phyloP scores from a whole-genome alignment of 2,329 filamentous ascomycete genomes.

The Mollisiaceae sp. region DNA sequence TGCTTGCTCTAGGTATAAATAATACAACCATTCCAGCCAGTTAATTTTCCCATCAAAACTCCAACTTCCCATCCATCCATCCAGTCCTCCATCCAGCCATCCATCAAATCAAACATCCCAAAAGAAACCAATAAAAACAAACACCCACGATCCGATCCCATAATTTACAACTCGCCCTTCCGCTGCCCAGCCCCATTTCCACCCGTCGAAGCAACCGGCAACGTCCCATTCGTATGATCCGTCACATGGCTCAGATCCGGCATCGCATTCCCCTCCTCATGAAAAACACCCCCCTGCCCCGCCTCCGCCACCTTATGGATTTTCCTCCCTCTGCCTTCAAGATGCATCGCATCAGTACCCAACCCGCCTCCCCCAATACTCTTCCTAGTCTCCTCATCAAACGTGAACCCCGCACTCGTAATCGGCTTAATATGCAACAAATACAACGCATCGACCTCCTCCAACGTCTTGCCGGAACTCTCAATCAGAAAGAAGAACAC shows the following conservation, averaged over 20 bases:
- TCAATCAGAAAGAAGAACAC: conserved; percentile 83
- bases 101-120: too few relatives aligned
- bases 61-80: too few relatives aligned
- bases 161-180: too few relatives aligned
- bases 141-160: too few relatives aligned
- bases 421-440: conserved; percentile 45
- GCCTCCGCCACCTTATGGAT: conserved; percentile 27
- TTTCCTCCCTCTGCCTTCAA: conserved; percentile 27
- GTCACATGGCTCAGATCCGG: neutral
- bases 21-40: too few relatives aligned
- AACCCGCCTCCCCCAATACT: conserved; percentile 17
- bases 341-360: conserved; percentile 31
- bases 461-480: conserved; percentile 48
- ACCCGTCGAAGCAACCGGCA: neutral
- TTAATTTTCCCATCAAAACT: too few relatives aligned
- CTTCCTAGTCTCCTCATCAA: conserved; percentile 27
- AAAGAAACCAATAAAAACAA: too few relatives aligned
- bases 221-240: neutral
- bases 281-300: conserved; percentile 14
- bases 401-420: conserved; percentile 24
- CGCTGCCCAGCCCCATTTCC: neutral
- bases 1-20: too few relatives aligned
- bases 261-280: conserved; percentile 19
- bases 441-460: conserved; percentile 38
- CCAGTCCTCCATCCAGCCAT: too few relatives aligned